Percentiles rank a stretch among this genome's conserved stretches.
Evolutionary conservation across 306 rosid species (phyloP).

Genomic region (Mimosa bimucronata): DNA sequence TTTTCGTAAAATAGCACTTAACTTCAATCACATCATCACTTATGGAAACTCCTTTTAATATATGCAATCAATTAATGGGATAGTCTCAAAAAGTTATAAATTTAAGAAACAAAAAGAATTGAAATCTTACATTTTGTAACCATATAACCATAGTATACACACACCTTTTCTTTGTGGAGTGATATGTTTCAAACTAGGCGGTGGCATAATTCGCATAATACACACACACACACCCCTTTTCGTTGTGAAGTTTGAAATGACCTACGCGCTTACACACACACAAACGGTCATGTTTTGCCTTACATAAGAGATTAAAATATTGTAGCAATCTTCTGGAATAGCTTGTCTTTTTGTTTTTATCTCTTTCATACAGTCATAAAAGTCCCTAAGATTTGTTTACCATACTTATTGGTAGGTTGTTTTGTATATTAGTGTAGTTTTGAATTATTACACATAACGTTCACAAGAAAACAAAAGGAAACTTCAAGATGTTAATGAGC

Average conservation of each 20-base stretch:
- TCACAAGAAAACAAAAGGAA: conserved; percentile 33
- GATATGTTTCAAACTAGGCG: neutral
- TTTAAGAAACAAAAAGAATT: too few species aligned
- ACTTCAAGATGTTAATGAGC: conserved; percentile 41
- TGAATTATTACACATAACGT: conserved; percentile 26
- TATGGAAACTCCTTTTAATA: neutral
- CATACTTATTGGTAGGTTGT: conserved; percentile 36
- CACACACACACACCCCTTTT: neutral
- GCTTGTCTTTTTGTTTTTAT: conserved; percentile 12
- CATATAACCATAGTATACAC: too few species aligned
- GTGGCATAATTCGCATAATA: neutral
- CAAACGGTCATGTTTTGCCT: neutral
- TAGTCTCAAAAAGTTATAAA: too few species aligned
- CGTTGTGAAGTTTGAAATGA: neutral
- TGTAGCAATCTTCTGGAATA: conserved; percentile 38
- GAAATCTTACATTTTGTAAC: too few species aligned
- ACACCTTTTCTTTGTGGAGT: too few species aligned
- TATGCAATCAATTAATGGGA: too few species aligned
- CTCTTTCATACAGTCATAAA: conserved; percentile 24
- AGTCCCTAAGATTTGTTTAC: conserved; percentile 36
- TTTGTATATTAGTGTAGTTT: neutral
- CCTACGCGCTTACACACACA: neutral
- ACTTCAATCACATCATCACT: too few species aligned
- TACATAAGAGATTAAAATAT: neutral
- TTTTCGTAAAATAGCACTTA: too few species aligned